A percentile compares a stretch with the other conserved stretches of the same genome.
Evolutionary conservation across 208 protist genomes (phyloP).

Genomic region (Wallacemonas sp.): DNA sequence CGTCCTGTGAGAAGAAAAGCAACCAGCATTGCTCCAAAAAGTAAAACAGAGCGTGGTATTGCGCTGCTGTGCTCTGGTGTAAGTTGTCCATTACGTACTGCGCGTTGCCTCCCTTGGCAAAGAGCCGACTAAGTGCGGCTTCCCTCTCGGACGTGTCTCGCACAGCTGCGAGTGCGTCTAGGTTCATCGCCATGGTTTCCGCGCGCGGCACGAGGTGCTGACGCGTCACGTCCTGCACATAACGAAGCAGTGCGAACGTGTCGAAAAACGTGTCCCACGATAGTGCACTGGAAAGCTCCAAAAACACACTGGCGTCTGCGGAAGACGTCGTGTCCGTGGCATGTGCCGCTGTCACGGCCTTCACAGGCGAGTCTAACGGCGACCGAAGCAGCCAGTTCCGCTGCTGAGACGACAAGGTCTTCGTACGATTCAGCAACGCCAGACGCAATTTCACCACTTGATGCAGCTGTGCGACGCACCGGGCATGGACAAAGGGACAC

Average conservation of each 20-base stretch:
- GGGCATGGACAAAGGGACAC: slow-evolving; percentile 60
- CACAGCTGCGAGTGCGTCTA: slow-evolving; percentile 10
- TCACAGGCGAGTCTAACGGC: slow-evolving; percentile 19
- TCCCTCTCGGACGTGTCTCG: slow-evolving; percentile 17
- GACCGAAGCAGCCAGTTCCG: slow-evolving; percentile 4
- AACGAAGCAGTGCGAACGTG: slow-evolving; percentile 40
- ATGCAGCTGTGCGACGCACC: slow-evolving; percentile 41
- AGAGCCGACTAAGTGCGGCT: slow-evolving; percentile 17
- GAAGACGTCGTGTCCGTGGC: neutral
- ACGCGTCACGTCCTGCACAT: slow-evolving; percentile 29
- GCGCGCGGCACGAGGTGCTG: slow-evolving; percentile 19
- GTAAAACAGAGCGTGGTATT: slow-evolving; percentile 45
- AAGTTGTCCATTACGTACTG: slow-evolving; percentile 72
- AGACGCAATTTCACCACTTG: slow-evolving; percentile 35
- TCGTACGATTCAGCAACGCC: slow-evolving; percentile 3
- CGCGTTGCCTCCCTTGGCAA: slow-evolving; percentile 18
- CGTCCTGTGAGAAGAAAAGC: slow-evolving; percentile 37
- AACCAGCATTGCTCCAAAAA: slow-evolving; percentile 66
- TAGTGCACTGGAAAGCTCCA: neutral
- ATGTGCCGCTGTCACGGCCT: neutral
- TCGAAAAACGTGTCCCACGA: slow-evolving; percentile 38
- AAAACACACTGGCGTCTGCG: no score
- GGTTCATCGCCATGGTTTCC: slow-evolving; percentile 29
- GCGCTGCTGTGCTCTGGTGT: slow-evolving; percentile 49
- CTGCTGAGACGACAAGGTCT: slow-evolving; percentile 1